Percentiles rank a stretch among this genome's conserved stretches.
phyloP scores from a whole-genome alignment of 2,329 filamentous ascomycete genomes.

The Neonectria hederae region DNA sequence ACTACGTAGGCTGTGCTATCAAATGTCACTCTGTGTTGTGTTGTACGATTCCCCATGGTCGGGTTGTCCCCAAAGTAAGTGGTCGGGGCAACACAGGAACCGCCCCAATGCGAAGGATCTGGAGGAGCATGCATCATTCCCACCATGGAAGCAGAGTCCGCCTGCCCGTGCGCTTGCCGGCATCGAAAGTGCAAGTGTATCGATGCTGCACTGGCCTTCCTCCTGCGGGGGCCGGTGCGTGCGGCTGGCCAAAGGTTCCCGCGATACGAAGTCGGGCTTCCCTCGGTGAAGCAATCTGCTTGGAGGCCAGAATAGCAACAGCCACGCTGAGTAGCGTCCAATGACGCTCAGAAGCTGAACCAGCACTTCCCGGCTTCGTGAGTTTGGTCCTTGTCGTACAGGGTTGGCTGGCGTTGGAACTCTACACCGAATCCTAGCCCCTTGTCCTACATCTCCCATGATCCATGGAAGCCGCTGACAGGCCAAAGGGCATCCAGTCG shows the following conservation, averaged over 20 bases:
- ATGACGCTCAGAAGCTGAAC: not conserved
- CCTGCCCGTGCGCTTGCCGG: not conserved
- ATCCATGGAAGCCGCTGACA: constrained; percentile 22
- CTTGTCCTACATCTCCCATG: constrained; percentile 14
- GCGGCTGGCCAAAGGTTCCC: not conserved
- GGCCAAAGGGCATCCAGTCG: constrained; percentile 1
- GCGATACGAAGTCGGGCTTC: constrained; percentile 17
- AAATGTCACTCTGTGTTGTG: not conserved
- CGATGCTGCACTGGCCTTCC: not conserved
- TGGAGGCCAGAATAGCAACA: constrained; percentile 23
- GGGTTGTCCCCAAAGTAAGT: not conserved
- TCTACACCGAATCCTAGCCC: constrained; percentile 21
- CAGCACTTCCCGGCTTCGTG: constrained; percentile 8
- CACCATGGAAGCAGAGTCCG: not conserved
- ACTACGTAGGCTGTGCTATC: not conserved
- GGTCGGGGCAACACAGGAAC: not conserved
- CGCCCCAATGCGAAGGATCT: not conserved
- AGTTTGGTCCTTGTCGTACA: constrained; percentile 18
- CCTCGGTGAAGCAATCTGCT: constrained; percentile 18
- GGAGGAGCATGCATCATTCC: not conserved
- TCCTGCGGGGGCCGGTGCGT: not conserved
- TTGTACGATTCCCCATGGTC: not conserved
- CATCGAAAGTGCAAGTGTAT: not conserved
- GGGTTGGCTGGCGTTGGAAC: constrained; percentile 14
- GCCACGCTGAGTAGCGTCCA: constrained; percentile 15